A percentile compares a stretch with the other conserved stretches of the same genome.
phyloP scores from a whole-genome alignment of 164 flowering plant species.

The Aristolochia fimbriata region DNA sequence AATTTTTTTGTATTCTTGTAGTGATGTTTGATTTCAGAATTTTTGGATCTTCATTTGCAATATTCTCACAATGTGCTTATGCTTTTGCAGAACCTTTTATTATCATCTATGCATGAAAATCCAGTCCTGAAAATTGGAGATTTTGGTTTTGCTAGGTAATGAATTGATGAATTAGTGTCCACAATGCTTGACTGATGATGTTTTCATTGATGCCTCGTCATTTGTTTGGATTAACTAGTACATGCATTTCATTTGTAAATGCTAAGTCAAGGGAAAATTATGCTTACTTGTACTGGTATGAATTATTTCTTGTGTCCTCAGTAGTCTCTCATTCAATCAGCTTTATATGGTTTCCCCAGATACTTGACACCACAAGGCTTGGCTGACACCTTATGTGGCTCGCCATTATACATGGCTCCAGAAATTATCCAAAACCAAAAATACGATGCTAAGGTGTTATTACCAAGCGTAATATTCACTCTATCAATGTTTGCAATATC shows the following conservation, averaged over 20 bases:
- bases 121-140: too few species aligned
- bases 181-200: neutral
- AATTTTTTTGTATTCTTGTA: neutral
- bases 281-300: too few species aligned
- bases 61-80: too few species aligned
- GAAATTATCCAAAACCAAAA: slow-evolving; percentile 48
- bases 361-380: slow-evolving; percentile 38
- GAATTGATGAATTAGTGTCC: neutral
- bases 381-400: slow-evolving; percentile 61
- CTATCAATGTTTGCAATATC: neutral
- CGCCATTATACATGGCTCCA: slow-evolving; percentile 70
- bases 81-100: too few species aligned
- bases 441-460: slow-evolving; percentile 54
- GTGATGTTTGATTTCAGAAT: neutral
- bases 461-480: neutral
- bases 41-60: neutral
- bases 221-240: neutral
- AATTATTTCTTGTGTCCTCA: too few species aligned
- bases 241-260: too few species aligned
- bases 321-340: neutral
- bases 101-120: too few species aligned
- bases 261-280: too few species aligned
- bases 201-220: neutral
- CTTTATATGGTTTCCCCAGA: slow-evolving; percentile 14
- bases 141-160: too few species aligned